Base-by-base conservation (phyloP, 2,329 filamentous ascomycete species). In the Trichoderma aggressivum region DNA sequence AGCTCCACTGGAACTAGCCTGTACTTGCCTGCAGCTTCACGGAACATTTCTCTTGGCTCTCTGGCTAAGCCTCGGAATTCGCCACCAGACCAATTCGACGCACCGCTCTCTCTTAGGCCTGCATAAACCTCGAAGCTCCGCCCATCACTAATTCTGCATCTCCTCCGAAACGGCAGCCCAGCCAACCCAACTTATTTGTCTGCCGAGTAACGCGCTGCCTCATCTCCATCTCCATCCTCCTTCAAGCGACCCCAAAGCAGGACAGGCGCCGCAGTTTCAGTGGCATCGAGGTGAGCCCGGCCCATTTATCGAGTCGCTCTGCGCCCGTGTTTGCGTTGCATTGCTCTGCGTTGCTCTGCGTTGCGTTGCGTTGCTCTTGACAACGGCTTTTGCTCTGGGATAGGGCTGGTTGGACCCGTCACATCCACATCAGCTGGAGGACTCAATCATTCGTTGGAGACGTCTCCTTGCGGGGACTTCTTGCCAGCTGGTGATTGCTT, bases 211-310 rank as follows among this genome's bases (percentile, higher is more conserved):
- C 60, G 32, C 32, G 47, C 59, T 24, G 59, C 59, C 53, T 7
- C 47, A 43, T 21, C 59, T 47, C 55, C 55, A 59, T 34, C 30
- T 55, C 47, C 32, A 60, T 60, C 56, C 14, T 34, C 55, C 26
- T 14, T 50, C 65, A 50, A 30, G n/a, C 63, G 63, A 43, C 50
- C 62, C 12, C 47, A 16, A n/a, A 47, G 53, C 63, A 71, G 59
- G 62, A 56, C 53, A 62, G 47, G 64, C 56, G 47, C 28, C 47
- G 50, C 65, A 68, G 34, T 50, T 47, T 32, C 36, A 70, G 65
- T 59, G 73, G 74, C 76, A 76, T 74, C 71, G 77, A 80, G 78
- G 78, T 78, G 75, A 79, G 78, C 75, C 74, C 47, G 73, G 77
- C 74, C 76, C 73, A 76, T 78, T 78, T 77, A 78, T 77, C 77